Conservation (phyloP, 768 basidiomycete species). For the Hygrophorus russula region DNA sequence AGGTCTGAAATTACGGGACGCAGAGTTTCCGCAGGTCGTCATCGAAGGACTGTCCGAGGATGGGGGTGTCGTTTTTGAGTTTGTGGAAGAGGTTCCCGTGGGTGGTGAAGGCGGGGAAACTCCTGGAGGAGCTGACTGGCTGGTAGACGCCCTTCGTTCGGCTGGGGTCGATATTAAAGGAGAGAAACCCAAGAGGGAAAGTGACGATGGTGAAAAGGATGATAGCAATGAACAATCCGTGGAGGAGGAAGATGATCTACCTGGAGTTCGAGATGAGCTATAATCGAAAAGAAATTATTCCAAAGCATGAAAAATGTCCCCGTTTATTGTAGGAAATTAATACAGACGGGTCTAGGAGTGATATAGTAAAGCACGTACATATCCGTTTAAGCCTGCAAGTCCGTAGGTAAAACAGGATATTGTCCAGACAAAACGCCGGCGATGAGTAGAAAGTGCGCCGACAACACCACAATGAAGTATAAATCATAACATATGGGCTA, state of each 20-base stretch:
- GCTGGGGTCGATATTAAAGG: slow-evolving; percentile 40
- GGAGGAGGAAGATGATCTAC: background rate
- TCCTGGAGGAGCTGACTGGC: slow-evolving; percentile 16
- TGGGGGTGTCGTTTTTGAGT: slow-evolving; percentile 30
- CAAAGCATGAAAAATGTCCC: too few species aligned
- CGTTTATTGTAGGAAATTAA: too few species aligned
- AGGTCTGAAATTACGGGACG: slow-evolving; percentile 12
- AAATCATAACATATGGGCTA: background rate
- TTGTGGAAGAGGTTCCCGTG: slow-evolving; percentile 24
- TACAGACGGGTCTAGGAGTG: too few species aligned
- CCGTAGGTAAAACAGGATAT: too few species aligned
- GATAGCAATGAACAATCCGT: slow-evolving; percentile 2
- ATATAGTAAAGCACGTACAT: too few species aligned
- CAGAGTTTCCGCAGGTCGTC: slow-evolving; percentile 21
- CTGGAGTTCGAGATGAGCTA: background rate
- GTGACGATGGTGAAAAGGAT: slow-evolving; percentile 20
- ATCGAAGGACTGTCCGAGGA: slow-evolving; percentile 30
- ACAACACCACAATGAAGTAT: too few species aligned
- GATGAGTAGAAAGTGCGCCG: too few species aligned
- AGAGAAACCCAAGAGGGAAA: slow-evolving; percentile 18
- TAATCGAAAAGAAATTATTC: background rate
- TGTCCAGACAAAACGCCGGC: too few species aligned
- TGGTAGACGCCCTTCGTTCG: slow-evolving; percentile 40
- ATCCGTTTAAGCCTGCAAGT: too few species aligned
- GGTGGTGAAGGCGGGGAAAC: slow-evolving; percentile 20